These are phyloP conservation scores for Suillus alpinus DNA, from an alignment of 768 basidiomycete genomes.

Conservation along the genomic window DNA sequence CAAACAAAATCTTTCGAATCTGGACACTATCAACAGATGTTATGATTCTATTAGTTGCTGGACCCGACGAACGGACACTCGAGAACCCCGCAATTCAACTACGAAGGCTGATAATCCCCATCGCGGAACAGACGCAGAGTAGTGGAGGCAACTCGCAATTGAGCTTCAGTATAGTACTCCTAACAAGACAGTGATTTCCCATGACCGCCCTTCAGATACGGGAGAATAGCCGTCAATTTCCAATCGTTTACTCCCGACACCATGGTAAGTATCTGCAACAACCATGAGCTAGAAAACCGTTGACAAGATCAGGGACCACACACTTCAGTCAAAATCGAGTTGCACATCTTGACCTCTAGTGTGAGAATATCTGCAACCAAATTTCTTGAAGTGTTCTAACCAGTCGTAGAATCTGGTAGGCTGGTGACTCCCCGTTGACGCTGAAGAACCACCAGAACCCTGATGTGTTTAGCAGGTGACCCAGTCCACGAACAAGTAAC, in stretches of 20 bases:
- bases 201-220: background rate
- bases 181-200: slow-evolving; percentile 3
- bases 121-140: background rate
- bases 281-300: background rate
- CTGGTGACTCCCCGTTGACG: slow-evolving; percentile 4
- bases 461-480: slow-evolving; percentile 10
- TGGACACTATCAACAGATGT: background rate
- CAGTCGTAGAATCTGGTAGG: background rate
- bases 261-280: background rate
- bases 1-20: background rate
- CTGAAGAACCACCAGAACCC: slow-evolving; percentile 8
- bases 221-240: slow-evolving; percentile 1
- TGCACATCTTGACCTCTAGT: background rate
- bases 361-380: background rate
- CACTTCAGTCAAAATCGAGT: background rate
- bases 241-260: background rate
- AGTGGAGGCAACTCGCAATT: background rate
- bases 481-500: slow-evolving; percentile 4
- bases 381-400: background rate
- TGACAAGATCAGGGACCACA: background rate
- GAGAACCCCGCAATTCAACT: background rate
- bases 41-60: background rate
- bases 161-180: background rate
- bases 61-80: background rate
- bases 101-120: background rate